Base-by-base conservation (phyloP, 1,139 yeast species). In the Spencermartinsiella ligniputridi region DNA sequence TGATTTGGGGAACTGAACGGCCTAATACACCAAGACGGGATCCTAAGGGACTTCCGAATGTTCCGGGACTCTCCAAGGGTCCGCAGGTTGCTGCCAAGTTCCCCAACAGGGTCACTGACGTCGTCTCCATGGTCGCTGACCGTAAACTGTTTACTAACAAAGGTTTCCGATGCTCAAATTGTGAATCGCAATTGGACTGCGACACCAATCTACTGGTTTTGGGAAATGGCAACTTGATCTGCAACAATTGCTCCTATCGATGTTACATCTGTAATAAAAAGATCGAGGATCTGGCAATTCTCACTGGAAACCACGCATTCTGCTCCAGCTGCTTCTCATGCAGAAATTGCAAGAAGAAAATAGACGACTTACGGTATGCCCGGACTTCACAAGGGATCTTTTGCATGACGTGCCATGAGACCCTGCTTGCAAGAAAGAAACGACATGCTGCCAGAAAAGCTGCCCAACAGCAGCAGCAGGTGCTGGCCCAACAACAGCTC, bases 241-340 rank as follows among this genome's bases (percentile, higher is more conserved):
- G 98, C 64, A 81, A 89, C 44, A 85, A 83, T 52, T 92, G 98
- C 64, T 85, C 95, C 12, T 94, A 90, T 62, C 79, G 82, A 41
- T 92, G 98, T 65, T 81, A 83, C 57, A 82, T 82, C 50, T 94
- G 98, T 70, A 80, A 82, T 44, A 85, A 86, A 61, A 87, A 89
- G 63, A 92, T 92, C 52, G 96, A 88, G 60, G 97, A 92, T 63
- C 72, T 90, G 69, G 98, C 98, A n/a, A 90, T 92, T 33, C 74
- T 90, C 39, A 89, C 97, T 1, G 96, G 97, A 18, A 95, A 70
- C 54, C 95, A 87, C 61, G 97, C 97, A 3, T 92, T 88, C 62
- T 94, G 98, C 64, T 81, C 96, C 4, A 75, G 76, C 41, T 92
- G 98, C 67, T 92, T 92, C 68, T 81, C 83, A 55, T 92, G 98